phyloP scores from a whole-genome alignment of 441 rosid genomes.

The Euphorbia celastroides region DNA sequence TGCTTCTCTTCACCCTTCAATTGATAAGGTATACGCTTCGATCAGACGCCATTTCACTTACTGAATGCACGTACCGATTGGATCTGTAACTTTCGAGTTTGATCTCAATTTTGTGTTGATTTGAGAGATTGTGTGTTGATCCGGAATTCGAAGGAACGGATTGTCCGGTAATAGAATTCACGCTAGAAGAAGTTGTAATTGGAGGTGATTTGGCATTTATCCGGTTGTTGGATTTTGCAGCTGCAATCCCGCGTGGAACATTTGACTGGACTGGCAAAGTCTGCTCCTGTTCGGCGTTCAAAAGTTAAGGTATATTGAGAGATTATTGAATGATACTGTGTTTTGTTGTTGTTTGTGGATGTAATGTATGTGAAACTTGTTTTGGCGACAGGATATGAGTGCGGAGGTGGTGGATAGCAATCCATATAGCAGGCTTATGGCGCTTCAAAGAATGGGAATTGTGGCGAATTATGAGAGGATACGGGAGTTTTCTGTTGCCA shows the following conservation, averaged over 20 bases:
- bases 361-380: constrained; percentile 5
- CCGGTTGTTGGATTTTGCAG: constrained; percentile 29
- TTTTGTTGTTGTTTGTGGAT: constrained; percentile 3
- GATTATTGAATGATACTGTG: not conserved
- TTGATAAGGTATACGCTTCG: constrained; percentile 40
- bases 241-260: constrained; percentile 52
- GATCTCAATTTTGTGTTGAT: constrained; percentile 12
- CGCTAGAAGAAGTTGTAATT: not conserved
- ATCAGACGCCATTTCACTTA: not conserved
- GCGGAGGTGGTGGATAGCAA: constrained; percentile 95
- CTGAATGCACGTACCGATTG: not conserved
- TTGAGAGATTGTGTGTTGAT: not conserved
- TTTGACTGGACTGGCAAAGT: constrained; percentile 47
- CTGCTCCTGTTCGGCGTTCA: constrained; percentile 51
- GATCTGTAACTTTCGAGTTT: not conserved
- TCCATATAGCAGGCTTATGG: constrained; percentile 98
- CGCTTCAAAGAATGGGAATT: constrained; percentile 96
- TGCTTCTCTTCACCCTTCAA: constrained; percentile 41
- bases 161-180: not conserved
- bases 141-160: not conserved
- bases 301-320: constrained; percentile 62
- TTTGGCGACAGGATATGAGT: constrained; percentile 72
- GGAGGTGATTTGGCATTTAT: not conserved
- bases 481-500: constrained; percentile 87
- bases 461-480: constrained; percentile 83